Evolutionary conservation across 805 yeast genomes (phyloP).

Genomic region (Pichia eremophila): DNA sequence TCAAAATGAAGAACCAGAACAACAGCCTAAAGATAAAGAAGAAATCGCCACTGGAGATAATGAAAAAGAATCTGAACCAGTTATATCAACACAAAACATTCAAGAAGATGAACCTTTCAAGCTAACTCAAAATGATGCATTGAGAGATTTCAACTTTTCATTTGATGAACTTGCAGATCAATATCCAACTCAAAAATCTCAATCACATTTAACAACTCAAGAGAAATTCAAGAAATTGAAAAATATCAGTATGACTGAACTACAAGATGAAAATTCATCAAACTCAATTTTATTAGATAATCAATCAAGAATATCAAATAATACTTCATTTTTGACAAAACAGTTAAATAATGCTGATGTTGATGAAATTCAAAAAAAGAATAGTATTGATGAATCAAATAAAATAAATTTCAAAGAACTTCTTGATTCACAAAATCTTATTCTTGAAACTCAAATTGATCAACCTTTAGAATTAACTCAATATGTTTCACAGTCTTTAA

Average conservation of each 20-base stretch:
- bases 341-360: background rate
- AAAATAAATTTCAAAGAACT: slow-evolving; percentile 12
- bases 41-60: slow-evolving; percentile 18
- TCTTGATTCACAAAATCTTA: slow-evolving; percentile 22
- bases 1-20: slow-evolving; percentile 10
- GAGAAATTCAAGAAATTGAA: slow-evolving; percentile 16
- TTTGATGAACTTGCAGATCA: slow-evolving; percentile 19
- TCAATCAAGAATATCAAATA: background rate
- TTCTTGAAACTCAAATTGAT: slow-evolving; percentile 26
- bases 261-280: slow-evolving; percentile 1
- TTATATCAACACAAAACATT: background rate
- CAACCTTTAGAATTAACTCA: background rate
- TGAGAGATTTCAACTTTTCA: slow-evolving; percentile 16
- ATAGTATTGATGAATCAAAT: background rate
- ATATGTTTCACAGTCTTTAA: background rate
- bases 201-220: slow-evolving; percentile 3
- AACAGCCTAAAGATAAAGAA: slow-evolving; percentile 18
- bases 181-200: slow-evolving; percentile 13
- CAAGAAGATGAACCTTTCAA: slow-evolving; percentile 7
- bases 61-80: slow-evolving; percentile 1
- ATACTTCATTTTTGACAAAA: slow-evolving; percentile 4
- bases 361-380: background rate
- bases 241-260: background rate
- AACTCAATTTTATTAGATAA: background rate
- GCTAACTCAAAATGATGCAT: slow-evolving; percentile 8